Evolutionary conservation across 2,329 filamentous ascomycete species (phyloP), one percentile per base, ranked within the genome.

Genomic region (Bisporella sp.): DNA sequence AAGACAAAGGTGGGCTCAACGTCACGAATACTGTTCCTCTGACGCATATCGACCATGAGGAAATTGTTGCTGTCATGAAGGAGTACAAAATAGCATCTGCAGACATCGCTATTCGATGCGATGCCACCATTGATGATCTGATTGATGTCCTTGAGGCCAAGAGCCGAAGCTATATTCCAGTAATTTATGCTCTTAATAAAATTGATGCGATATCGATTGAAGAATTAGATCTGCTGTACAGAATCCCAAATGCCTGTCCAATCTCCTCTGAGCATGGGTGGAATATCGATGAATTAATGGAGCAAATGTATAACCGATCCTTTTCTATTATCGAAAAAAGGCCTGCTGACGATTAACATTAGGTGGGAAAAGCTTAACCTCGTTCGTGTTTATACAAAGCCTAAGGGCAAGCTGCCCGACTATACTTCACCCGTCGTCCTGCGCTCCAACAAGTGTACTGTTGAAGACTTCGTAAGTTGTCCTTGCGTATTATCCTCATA

Each of bases 131-230:
- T 56, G 93, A 99, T 70, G 93, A 99, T 69, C 71, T 99, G 57
- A 99, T 99, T 65, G 93, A 99, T 69, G 73, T 99, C 21, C 79
- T 99, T 43, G 93, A 99, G 70, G 92, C 92, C 44, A 96, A 89
- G 76, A 89, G 86, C 67, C 81, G 93, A 70, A 90, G 88, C 67
- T 99, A 99, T 68, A 97, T 99, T 58, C 93, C 93, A n/a, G 93
- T 97, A 57, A 89, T 99, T 49, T 99, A 99, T 72, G 93, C 95
- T 41, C 78, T 99, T 63, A 99, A 99, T 80, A 99, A 99, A 76
- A 99, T 99, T 61, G 93, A 99, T 71, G 83, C 91, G 49, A 97
- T 99, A 68, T 92, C 89, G 47, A 97, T 99, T 61, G 92, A 99
- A 71, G 93, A 99, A 71, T 78, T 99, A 54, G 93, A 99, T 70